Percentiles rank a stretch among this genome's conserved stretches.
phyloP scores from a whole-genome alignment of 2,329 filamentous ascomycete genomes.

The Blumeria graminis region DNA sequence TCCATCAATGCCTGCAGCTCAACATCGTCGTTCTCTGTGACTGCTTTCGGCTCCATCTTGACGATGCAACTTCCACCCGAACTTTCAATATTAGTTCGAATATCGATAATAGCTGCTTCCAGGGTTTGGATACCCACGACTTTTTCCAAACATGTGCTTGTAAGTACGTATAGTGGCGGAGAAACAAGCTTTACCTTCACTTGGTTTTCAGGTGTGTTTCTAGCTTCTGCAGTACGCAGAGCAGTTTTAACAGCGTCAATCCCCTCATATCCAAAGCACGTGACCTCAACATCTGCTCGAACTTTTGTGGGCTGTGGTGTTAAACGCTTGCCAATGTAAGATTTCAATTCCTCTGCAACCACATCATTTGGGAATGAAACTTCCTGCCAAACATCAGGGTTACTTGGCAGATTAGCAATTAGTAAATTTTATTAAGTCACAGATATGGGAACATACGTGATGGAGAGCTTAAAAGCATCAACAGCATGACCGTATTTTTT shows the following conservation, averaged over 20 bases:
- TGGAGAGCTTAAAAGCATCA: constrained; percentile 96
- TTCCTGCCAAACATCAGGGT: constrained; percentile 88
- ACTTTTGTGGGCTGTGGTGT: constrained; percentile 98
- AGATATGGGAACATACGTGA: constrained; percentile 40
- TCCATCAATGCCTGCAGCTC: constrained; percentile 96
- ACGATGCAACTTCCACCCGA: constrained; percentile 62
- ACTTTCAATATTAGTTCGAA: constrained; percentile 54
- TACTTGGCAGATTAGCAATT: constrained; percentile 26
- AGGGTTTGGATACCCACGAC: constrained; percentile 57
- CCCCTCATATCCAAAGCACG: constrained; percentile 85
- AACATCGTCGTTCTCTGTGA: constrained; percentile 94
- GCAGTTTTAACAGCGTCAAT: constrained; percentile 96
- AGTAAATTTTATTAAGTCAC: background rate
- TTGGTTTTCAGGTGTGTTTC: constrained; percentile 77
- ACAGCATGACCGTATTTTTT: constrained; percentile 92
- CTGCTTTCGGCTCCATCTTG: constrained; percentile 98
- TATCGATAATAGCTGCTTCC: constrained; percentile 73
- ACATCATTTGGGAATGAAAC: constrained; percentile 68
- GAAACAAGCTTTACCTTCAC: constrained; percentile 98
- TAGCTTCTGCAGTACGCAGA: constrained; percentile 70
- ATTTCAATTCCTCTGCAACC: constrained; percentile 71
- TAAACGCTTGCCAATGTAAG: constrained; percentile 89
- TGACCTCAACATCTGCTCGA: constrained; percentile 89
- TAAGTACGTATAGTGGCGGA: constrained; percentile 87
- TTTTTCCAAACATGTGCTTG: constrained; percentile 90